Conservation (phyloP, 192 early-diverging fungal species). For the Thamnidium elegans region DNA sequence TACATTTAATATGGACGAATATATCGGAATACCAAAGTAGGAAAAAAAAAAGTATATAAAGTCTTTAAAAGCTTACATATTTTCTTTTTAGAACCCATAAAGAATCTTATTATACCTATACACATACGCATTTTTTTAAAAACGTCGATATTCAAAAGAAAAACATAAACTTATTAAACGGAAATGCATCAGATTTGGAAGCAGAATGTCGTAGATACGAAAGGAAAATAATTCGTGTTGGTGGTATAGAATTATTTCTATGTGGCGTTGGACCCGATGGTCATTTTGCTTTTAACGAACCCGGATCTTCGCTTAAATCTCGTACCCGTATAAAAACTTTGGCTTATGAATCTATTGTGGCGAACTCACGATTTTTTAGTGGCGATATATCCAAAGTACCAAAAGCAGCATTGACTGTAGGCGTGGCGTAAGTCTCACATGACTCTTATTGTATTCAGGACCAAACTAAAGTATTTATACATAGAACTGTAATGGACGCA, state of each 20-base stretch:
- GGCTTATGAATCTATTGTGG: constrained; percentile 55
- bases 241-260: constrained; percentile 87
- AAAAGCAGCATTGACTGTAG: constrained; percentile 80
- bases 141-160: constrained; percentile 62
- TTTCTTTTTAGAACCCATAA: constrained; percentile 4
- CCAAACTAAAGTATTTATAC: background rate
- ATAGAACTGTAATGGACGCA: constrained; percentile 80
- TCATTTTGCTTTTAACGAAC: constrained; percentile 83
- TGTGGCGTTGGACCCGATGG: constrained; percentile 84
- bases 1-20: constrained; percentile 92
- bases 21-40: constrained; percentile 54
- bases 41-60: constrained; percentile 23
- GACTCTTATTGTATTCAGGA: background rate
- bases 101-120: constrained; percentile 84
- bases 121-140: constrained; percentile 82
- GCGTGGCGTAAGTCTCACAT: constrained; percentile 56
- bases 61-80: background rate
- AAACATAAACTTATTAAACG: constrained; percentile 75
- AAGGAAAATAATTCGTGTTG: constrained; percentile 69
- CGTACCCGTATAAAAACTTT: constrained; percentile 85
- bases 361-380: constrained; percentile 50
- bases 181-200: constrained; percentile 76
- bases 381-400: constrained; percentile 80
- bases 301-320: constrained; percentile 76
- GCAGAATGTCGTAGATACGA: constrained; percentile 76